Evolutionary conservation across 495 filamentous ascomycete species (phyloP).

Genomic region (Penicillium mononematosum): DNA sequence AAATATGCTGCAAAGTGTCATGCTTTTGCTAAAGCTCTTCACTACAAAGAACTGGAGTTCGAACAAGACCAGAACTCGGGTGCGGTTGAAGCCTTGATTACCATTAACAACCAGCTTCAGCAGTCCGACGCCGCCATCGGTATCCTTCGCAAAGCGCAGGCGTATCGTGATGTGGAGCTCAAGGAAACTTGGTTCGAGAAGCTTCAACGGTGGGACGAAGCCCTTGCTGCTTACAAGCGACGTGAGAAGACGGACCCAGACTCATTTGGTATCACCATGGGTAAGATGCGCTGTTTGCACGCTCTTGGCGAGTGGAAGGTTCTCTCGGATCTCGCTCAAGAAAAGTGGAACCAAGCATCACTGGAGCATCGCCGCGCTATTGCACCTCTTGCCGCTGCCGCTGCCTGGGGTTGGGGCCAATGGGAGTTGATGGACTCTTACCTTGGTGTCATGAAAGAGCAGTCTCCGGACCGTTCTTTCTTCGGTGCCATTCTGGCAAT

Average conservation of each 20-base stretch:
- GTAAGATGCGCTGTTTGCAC: slow-evolving; percentile 98
- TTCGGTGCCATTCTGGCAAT: slow-evolving; percentile 93
- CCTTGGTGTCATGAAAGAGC: slow-evolving; percentile 86
- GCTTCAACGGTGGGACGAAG: slow-evolving; percentile 96
- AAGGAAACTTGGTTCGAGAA: slow-evolving; percentile 99
- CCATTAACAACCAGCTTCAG: slow-evolving; percentile 97
- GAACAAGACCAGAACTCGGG: slow-evolving; percentile 94
- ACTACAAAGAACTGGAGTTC: slow-evolving; percentile 98
- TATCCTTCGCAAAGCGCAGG: slow-evolving; percentile 89
- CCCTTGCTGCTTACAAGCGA: slow-evolving; percentile 84
- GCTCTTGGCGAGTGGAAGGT: slow-evolving; percentile 97
- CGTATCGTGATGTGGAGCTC: slow-evolving; percentile 90
- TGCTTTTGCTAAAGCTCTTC: slow-evolving; percentile 94
- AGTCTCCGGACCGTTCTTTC: slow-evolving; percentile 91
- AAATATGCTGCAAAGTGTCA: slow-evolving; percentile 94
- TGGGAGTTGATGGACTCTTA: slow-evolving; percentile 99
- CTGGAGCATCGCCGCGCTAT: slow-evolving; percentile 82
- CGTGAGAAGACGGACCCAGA: slow-evolving; percentile 68
- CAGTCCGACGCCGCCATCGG: slow-evolving; percentile 97
- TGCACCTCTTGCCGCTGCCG: slow-evolving; percentile 88
- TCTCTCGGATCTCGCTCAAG: slow-evolving; percentile 80
- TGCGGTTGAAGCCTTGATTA: slow-evolving; percentile 94
- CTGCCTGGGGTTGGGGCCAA: slow-evolving; percentile 95
- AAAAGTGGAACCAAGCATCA: slow-evolving; percentile 86
- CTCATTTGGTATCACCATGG: slow-evolving; percentile 92